Conservation (phyloP, 2,329 filamentous ascomycete genomes). For the Capronia epimyces region DNA sequence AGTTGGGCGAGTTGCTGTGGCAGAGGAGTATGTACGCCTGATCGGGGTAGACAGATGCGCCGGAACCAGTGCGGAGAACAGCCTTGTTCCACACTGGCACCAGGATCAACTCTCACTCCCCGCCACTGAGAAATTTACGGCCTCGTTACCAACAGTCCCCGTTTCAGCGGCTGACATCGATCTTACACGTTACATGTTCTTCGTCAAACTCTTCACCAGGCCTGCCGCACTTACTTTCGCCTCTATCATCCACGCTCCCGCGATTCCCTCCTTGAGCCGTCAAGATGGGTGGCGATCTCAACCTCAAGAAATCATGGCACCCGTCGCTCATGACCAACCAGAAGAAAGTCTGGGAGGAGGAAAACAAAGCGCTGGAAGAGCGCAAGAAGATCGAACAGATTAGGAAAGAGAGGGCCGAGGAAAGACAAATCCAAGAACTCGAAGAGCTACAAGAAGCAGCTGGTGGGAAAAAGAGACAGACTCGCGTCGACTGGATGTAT, state of each 20-base stretch:
- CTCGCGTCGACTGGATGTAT: conserved; percentile 98
- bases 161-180: no score
- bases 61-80: not conserved
- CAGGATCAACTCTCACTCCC: not conserved
- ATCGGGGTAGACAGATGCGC: not conserved
- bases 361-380: conserved; percentile 87
- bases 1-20: no score
- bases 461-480: conserved; percentile 71
- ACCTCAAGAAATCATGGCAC: conserved; percentile 72
- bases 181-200: no score
- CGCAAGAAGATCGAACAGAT: conserved; percentile 89
- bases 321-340: conserved; percentile 87
- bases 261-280: conserved; percentile 16
- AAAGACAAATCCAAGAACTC: conserved; percentile 85
- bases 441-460: conserved; percentile 83
- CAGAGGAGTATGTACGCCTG: no score
- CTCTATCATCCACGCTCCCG: not conserved
- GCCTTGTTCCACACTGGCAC: not conserved
- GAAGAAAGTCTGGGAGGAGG: conserved; percentile 81
- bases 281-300: conserved; percentile 90
- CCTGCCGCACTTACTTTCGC: not conserved
- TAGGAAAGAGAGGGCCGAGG: conserved; percentile 87
- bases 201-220: not conserved
- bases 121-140: not conserved
- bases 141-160: not conserved